Evolutionary conservation across 106 monocot genomes (phyloP).

Genomic region (Dendrobium catenatum): DNA sequence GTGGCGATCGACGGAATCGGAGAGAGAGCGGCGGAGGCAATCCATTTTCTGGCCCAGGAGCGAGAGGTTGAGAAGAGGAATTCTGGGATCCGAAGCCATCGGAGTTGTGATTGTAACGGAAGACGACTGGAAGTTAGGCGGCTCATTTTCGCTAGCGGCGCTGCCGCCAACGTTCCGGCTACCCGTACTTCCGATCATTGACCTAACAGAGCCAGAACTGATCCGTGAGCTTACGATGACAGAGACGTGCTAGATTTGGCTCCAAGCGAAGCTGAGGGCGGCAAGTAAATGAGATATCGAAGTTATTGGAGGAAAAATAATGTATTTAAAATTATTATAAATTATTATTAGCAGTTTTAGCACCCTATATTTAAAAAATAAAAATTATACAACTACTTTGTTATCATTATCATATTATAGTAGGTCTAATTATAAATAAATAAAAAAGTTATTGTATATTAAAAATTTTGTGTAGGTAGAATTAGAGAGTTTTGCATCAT

Average conservation of each 20-base stretch:
- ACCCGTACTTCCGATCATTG: not conserved
- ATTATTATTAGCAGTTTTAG: too few relatives aligned
- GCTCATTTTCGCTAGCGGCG: not conserved
- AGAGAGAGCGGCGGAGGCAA: conserved; percentile 36
- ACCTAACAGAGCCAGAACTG: not conserved
- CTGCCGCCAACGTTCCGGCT: not conserved
- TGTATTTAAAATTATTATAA: too few relatives aligned
- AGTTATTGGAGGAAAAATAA: too few relatives aligned
- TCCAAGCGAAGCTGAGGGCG: too few relatives aligned
- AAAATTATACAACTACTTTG: too few relatives aligned
- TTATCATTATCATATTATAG: too few relatives aligned
- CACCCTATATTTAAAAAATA: too few relatives aligned
- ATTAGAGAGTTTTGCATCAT: too few relatives aligned
- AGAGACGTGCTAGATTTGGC: not conserved
- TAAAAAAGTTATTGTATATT: too few relatives aligned
- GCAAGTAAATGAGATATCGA: too few relatives aligned
- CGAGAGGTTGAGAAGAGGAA: conserved; percentile 28
- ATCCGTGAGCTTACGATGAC: not conserved
- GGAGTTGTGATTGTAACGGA: not conserved
- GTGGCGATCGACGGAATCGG: conserved; percentile 24
- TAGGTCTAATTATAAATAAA: too few relatives aligned
- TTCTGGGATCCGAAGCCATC: conserved; percentile 6
- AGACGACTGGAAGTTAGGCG: not conserved
- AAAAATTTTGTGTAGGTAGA: too few relatives aligned
- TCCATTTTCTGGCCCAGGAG: conserved; percentile 24